A percentile compares a stretch with the other conserved stretches of the same genome.
Evolutionary conservation across 441 rosid genomes (phyloP).

Genomic region (Adansonia madagascariensis): DNA sequence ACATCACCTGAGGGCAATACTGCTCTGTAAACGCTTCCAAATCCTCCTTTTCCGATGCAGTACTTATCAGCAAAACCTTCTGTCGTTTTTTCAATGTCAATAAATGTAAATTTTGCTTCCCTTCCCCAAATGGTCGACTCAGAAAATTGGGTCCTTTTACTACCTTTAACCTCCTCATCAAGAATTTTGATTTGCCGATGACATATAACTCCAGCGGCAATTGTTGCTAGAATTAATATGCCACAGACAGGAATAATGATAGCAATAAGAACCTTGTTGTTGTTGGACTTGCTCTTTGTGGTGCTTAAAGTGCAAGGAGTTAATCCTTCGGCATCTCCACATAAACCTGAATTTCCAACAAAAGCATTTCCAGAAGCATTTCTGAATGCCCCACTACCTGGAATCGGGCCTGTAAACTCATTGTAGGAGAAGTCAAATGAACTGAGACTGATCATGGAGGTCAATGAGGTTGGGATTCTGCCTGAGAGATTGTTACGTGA

Average conservation of each 20-base stretch:
- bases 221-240: conserved; percentile 32
- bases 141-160: conserved; percentile 13
- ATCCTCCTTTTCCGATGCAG: conserved; percentile 68
- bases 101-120: conserved; percentile 32
- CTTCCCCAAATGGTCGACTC: conserved; percentile 30
- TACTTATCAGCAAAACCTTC: conserved; percentile 49
- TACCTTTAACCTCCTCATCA: conserved; percentile 3
- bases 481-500: conserved; percentile 64
- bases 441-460: conserved; percentile 50
- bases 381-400: conserved; percentile 43
- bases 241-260: conserved; percentile 48
- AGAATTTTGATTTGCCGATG: conserved; percentile 24
- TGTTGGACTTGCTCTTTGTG: conserved; percentile 34
- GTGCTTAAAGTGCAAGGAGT: conserved; percentile 36
- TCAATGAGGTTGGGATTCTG: conserved; percentile 48
- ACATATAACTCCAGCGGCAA: conserved; percentile 19
- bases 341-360: conserved; percentile 58
- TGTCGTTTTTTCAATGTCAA: not conserved
- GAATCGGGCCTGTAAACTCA: conserved; percentile 52
- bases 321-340: conserved; percentile 55
- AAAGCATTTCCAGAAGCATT: conserved; percentile 46
- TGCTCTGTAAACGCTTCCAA: conserved; percentile 63
- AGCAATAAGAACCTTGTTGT: conserved; percentile 41
- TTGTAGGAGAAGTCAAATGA: conserved; percentile 66
- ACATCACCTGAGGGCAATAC: conserved; percentile 43